Base-by-base conservation (phyloP, 305 asterid genomes). In the Fraxinus greggii region DNA sequence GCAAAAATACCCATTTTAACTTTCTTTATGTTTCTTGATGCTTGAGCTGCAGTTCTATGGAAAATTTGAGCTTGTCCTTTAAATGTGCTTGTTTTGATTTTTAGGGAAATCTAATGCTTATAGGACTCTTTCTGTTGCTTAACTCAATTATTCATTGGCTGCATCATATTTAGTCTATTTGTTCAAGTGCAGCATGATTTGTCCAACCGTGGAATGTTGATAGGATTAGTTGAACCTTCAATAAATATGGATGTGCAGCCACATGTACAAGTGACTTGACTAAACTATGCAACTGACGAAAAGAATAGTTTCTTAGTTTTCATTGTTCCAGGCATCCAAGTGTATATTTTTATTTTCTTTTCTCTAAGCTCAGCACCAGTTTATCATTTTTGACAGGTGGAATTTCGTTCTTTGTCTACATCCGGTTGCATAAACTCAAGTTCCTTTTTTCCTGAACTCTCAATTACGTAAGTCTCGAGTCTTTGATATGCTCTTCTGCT, bases 391-490 rank as follows among this genome's bases (percentile, higher is more conserved):
- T 90, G 86, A 86, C 95, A 94, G 99, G 94, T 95, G 38, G 97
- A 95, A 72, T 94, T 95, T 82, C 91, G 93, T 59, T 92, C 97
- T 80, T 85, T 88, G 82, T 94, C 98, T 74, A 84, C 87, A 40
- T 87, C 93, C 61, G 89, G 88, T 78, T 94, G 98, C 85, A 76
- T 95, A 86, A 76, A 87, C 84, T 86, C 94, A 83, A 95, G 98
- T 86, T 93, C 97, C 61, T 89, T 93, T 90, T 89, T 93, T 82
- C 99, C 97, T 40, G 95, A 95, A 81, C 94, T 95, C 87, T 95
- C 98, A 81, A 91, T 95, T 79, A 95, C 95, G 98, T 92, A 87
- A 95, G 97, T 93, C 84, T 82, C 15, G 76, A 80, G 72, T 40
- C 78, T 79, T 33, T 31, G 61, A 63, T 19, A 45, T 29, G 32